Base-by-base conservation (phyloP, 805 yeast genomes). In the Tetrapisispora phaffii region DNA sequence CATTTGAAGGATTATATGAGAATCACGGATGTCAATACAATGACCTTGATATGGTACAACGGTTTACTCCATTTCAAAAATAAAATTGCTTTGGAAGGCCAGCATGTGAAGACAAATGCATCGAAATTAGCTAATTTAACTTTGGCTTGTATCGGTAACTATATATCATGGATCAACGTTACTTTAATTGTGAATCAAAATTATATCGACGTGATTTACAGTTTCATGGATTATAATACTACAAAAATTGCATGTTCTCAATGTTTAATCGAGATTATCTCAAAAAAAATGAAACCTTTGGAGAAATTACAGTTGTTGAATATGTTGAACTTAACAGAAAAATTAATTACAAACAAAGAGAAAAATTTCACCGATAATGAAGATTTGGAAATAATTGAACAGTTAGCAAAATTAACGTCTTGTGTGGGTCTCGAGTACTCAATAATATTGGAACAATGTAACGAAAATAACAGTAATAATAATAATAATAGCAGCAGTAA, bases 91-190 rank as follows among this genome's bases (percentile, higher is more conserved):
- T 45, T 47, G 31, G 53, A 52, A 34, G 52, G 45, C 24, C 51
- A 48, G 31, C 28, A 24, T 29, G 7, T 23, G 3, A 36, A 23
- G 10, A 22, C 16, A 16, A n/a, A 36, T 15, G 16, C 12, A n/a
- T 48, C 58, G 4, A 62, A 60, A 22, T 53, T 59, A 21, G 56
- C 63, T 26, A 54, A 45, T 35, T 53, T 53, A 50, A 56, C 50
- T 78, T 77, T 47, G 72, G 83, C 49, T 53, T 85, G 56, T 45
- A 77, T 93, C 45, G 97, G 97, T 10, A 78, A 79, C 12, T 93
- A 84, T 74, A 84, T 88, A 21, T 80, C 89, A 21, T 93, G 99
- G 98, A 86, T 89, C 61, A 94, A 86, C 60, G 80, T 89, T 49
- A 71, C 80, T 44, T 69, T 86, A 53, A 77, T 90, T 44, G 72